Percentiles rank a stretch among this genome's conserved stretches.
phyloP scores from a whole-genome alignment of 768 basidiomycete species.

The Panaeolus cyanescens region DNA sequence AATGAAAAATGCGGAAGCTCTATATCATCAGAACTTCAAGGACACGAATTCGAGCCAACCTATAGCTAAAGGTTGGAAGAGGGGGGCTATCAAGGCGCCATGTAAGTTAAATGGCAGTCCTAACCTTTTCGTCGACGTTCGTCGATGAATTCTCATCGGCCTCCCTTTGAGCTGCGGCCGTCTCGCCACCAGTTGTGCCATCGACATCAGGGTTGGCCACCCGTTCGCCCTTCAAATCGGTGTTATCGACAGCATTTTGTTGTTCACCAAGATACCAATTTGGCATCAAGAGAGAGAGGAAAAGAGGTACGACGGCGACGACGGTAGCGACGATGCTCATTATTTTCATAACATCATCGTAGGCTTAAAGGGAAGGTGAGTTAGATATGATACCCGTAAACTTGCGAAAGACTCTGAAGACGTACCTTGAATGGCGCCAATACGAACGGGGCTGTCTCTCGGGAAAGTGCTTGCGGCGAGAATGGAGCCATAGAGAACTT shows the following conservation, averaged over 20 bases:
- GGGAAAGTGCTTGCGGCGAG: slow-evolving; percentile 48
- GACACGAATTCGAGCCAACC: too few relatives aligned
- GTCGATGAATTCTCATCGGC: neutral
- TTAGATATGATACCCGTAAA: neutral
- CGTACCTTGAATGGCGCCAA: slow-evolving; percentile 61
- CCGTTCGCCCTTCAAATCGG: slow-evolving; percentile 29
- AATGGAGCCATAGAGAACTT: slow-evolving; percentile 57
- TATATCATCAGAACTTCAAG: too few relatives aligned
- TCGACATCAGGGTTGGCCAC: slow-evolving; percentile 6
- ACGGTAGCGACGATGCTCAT: slow-evolving; percentile 56
- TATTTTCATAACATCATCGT: slow-evolving; percentile 56
- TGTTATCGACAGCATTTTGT: slow-evolving; percentile 71
- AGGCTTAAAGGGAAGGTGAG: slow-evolving; percentile 33
- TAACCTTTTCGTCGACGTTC: neutral
- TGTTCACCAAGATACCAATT: slow-evolving; percentile 68
- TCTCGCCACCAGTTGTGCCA: neutral
- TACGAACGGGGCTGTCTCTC: slow-evolving; percentile 57
- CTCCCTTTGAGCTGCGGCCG: too few relatives aligned
- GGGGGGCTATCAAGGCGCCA: neutral
- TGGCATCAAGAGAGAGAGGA: slow-evolving; percentile 60
- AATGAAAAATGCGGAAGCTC: too few relatives aligned
- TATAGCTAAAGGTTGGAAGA: neutral
- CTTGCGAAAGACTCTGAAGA: slow-evolving; percentile 21
- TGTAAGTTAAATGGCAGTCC: neutral
- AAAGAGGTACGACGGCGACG: slow-evolving; percentile 57